A percentile compares a stretch with the other conserved stretches of the same genome.
Conservation (phyloP, 2,329 filamentous ascomycete genomes). For the Fusarium pseudonygamai region DNA sequence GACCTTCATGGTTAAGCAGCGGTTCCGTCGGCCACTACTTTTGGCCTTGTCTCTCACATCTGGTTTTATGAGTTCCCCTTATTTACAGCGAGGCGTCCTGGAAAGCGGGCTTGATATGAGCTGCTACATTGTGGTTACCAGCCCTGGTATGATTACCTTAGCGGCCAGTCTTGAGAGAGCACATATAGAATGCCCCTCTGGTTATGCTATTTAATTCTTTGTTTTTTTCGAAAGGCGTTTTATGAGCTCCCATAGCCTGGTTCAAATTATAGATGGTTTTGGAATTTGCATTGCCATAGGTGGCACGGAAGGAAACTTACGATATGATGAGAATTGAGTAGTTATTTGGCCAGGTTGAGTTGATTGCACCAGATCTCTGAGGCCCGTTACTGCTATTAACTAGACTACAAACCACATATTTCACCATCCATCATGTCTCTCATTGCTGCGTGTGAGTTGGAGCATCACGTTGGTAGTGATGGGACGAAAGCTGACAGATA, state of each 20-base stretch:
- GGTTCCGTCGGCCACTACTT: background rate
- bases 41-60: slow-evolving; percentile 6
- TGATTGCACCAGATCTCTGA: background rate
- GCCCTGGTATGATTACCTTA: background rate
- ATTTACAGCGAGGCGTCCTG: slow-evolving; percentile 41
- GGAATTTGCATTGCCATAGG: slow-evolving; percentile 26
- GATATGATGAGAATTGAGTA: slow-evolving; percentile 27
- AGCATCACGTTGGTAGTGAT: background rate
- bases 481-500: background rate
- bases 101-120: slow-evolving; percentile 26
- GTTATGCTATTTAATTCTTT: slow-evolving; percentile 21
- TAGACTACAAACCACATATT: slow-evolving; percentile 13
- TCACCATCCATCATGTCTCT: background rate
- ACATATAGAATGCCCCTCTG: background rate
- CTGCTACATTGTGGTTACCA: slow-evolving; percentile 24
- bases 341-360: background rate
- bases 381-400: background rate
- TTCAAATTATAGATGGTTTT: slow-evolving; percentile 19
- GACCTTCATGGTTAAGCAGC: background rate
- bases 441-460: background rate
- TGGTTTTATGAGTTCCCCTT: slow-evolving; percentile 18
- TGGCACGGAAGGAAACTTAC: slow-evolving; percentile 23
- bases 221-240: slow-evolving; percentile 12
- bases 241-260: slow-evolving; percentile 1
- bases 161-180: background rate